Percentiles rank a stretch among this genome's conserved stretches.
These are phyloP conservation scores for Lactifluus echinatus DNA, from an alignment of 768 basidiomycete genomes.

Conservation along the genomic window DNA sequence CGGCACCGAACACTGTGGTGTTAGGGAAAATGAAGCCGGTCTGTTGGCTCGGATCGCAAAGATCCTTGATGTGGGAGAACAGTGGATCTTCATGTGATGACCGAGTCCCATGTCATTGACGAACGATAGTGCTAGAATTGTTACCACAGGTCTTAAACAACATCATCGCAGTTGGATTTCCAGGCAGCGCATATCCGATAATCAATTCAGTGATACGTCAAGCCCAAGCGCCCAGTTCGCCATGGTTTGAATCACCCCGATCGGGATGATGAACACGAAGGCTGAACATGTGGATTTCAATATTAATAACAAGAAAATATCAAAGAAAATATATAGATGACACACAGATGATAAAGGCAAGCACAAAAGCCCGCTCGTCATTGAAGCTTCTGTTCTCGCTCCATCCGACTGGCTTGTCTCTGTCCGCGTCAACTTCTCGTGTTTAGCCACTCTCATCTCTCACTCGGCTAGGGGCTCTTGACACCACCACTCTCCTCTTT, in stretches of 20 bases:
- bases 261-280: constrained; percentile 23
- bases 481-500: too few species aligned
- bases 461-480: too few species aligned
- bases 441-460: too few species aligned
- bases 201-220: neutral
- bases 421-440: too few species aligned
- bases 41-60: constrained; percentile 44
- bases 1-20: constrained; percentile 42
- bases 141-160: neutral
- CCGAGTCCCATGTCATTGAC: neutral
- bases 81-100: constrained; percentile 15
- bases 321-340: constrained; percentile 38
- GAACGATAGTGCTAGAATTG: neutral
- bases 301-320: constrained; percentile 69
- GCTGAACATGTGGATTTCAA: constrained; percentile 68
- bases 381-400: too few species aligned
- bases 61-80: constrained; percentile 12
- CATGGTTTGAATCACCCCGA: neutral
- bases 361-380: constrained; percentile 22
- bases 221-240: neutral
- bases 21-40: constrained; percentile 17
- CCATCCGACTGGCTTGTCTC: too few species aligned
- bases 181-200: neutral
- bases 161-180: neutral
- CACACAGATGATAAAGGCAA: constrained; percentile 32